Base-by-base conservation (phyloP, 2,329 filamentous ascomycete species). In the Passalora sequoiae region DNA sequence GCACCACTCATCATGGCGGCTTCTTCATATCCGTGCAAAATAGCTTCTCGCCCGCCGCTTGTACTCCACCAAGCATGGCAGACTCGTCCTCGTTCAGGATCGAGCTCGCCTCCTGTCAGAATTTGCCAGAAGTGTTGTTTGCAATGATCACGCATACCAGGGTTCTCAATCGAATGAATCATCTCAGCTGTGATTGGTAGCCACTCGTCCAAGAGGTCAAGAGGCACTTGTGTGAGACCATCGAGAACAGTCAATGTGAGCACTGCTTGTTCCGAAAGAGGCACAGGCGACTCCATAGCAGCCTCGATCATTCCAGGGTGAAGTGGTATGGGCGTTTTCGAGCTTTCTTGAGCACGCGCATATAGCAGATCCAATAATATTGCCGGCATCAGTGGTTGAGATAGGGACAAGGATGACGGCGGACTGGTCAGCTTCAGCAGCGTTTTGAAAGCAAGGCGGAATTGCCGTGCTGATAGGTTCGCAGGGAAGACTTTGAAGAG, bases 11-110 rank as follows among this genome's bases (percentile, higher is more conserved):
- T 80, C 50, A 57, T 39, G n/a, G 47, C 47, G 20, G 62, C 60
- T 9, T 65, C 43, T 19, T 64, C 56, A 13, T 37, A 12, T 49
- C 70, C 76, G 59, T 68, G 74, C 2, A 80, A 51, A 4, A 81
- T 69, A 54, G 71, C 64, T 46, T 81, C 77, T 36, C 76, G 68
- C 0, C 80, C 80, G 3, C 79, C 78, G 46, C 76, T 63, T 62
- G 78, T 68, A 67, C 81, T 85, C 89, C 89, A 95, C 89, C 89
- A 96, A 2, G 80, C 78, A 13, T 94, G 84, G 37, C 84, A 88
- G 22, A 85, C 75, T 29, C 83, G 79, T 5, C 86, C 83, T 47
- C 88, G 76, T 61, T 94, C 86, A 17, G 94, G 83, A 65, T 95
- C 89, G 80, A 95, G 84, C 68, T 94, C 88, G 3, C 88, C 88